Percentiles rank a stretch among this genome's conserved stretches.
phyloP scores from a whole-genome alignment of 768 basidiomycete genomes.

The Kwoniella shandongensis region DNA sequence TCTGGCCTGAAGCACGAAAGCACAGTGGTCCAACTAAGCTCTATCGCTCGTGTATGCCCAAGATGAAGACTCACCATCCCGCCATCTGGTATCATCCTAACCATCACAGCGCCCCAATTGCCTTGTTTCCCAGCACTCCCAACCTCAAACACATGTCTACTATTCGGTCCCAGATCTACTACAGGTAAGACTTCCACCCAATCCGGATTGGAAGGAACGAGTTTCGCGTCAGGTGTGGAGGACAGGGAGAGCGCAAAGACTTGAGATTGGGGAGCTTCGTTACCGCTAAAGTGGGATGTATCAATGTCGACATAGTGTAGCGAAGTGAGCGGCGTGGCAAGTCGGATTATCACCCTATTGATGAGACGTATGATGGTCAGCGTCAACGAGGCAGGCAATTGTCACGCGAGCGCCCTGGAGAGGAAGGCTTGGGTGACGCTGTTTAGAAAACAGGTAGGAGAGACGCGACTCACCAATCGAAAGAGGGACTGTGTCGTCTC shows the following conservation, averaged over 20 bases:
- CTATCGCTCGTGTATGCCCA: background rate
- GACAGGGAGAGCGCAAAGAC: conserved; percentile 59
- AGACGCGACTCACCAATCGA: conserved; percentile 70
- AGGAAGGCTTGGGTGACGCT: background rate
- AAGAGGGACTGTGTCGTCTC: conserved; percentile 78
- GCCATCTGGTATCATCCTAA: conserved; percentile 95
- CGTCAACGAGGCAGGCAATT: background rate
- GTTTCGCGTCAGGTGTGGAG: background rate
- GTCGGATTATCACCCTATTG: conserved; percentile 79
- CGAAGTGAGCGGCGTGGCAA: conserved; percentile 69
- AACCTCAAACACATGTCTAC: conserved; percentile 84
- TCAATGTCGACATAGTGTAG: conserved; percentile 88
- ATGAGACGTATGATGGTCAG: background rate
- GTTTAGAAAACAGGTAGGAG: background rate
- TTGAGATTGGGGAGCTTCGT: conserved; percentile 68
- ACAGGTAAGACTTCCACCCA: conserved; percentile 80
- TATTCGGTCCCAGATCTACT: conserved; percentile 73
- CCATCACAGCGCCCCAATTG: conserved; percentile 60
- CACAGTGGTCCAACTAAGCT: conserved; percentile 9
- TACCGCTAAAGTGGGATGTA: conserved; percentile 90
- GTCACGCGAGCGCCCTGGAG: background rate
- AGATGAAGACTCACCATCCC: conserved; percentile 73
- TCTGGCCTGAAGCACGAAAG: conserved; percentile 63
- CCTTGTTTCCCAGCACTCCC: conserved; percentile 54
- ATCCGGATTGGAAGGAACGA: conserved; percentile 22